Evolutionary conservation across 2,329 filamentous ascomycete species (phyloP).

Genomic region (Arthroderma sp.): DNA sequence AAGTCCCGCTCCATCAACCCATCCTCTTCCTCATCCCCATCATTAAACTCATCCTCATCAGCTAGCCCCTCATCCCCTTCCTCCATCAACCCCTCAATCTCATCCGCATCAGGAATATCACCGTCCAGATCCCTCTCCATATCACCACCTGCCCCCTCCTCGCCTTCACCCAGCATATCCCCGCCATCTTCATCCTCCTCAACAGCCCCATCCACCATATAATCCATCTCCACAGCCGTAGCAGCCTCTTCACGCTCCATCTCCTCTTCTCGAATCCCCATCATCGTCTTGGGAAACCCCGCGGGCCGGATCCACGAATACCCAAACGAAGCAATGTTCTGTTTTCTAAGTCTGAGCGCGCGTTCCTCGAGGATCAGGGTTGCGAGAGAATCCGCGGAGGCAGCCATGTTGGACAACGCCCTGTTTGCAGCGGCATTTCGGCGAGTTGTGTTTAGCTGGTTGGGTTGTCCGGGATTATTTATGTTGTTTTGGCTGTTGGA

Average conservation of each 20-base stretch:
- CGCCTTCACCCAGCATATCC: slow-evolving; percentile 49
- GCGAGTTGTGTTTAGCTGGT: slow-evolving; percentile 22
- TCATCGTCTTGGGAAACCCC: slow-evolving; percentile 74
- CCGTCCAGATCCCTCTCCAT: slow-evolving; percentile 33
- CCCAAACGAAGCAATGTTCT: slow-evolving; percentile 76
- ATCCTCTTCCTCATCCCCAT: slow-evolving; percentile 27
- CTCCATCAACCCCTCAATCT: slow-evolving; percentile 22
- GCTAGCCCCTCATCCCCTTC: slow-evolving; percentile 40
- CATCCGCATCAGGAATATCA: slow-evolving; percentile 33
- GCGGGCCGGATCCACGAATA: slow-evolving; percentile 82
- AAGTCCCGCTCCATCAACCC: slow-evolving; percentile 10
- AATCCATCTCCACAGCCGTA: slow-evolving; percentile 54
- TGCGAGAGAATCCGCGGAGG: slow-evolving; percentile 49
- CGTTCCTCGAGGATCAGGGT: slow-evolving; percentile 65
- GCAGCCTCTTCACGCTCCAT: slow-evolving; percentile 79
- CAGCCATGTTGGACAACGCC: too few relatives aligned
- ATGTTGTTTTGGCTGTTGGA: slow-evolving; percentile 16
- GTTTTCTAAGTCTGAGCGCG: slow-evolving; percentile 59
- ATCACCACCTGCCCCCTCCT: slow-evolving; percentile 27
- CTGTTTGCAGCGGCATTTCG: too few relatives aligned
- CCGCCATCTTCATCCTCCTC: slow-evolving; percentile 36
- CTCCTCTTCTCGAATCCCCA: slow-evolving; percentile 79
- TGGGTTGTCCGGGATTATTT: slow-evolving; percentile 18
- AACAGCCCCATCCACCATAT: slow-evolving; percentile 63
- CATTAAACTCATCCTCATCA: slow-evolving; percentile 37